phyloP scores from a whole-genome alignment of 352 stramenopile species.

The Phytopythium oedochilum region DNA sequence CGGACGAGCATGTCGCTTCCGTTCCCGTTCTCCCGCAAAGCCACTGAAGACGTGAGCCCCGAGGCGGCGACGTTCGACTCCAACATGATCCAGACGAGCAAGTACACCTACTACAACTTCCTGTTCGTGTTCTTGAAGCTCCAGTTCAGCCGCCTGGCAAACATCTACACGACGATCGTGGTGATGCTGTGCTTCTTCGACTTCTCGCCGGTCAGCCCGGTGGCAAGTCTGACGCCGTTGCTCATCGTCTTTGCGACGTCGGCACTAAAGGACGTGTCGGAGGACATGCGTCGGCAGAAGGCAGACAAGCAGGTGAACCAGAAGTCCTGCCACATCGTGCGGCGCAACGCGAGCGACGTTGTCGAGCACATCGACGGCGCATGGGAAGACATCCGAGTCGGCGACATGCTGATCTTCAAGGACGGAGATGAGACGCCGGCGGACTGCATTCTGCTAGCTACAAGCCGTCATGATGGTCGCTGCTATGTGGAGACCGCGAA shows the following conservation, averaged over 20 bases:
- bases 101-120: constrained; percentile 92
- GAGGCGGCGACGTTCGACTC: constrained; percentile 44
- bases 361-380: constrained; percentile 66
- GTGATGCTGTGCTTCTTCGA: constrained; percentile 87
- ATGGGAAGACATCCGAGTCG: constrained; percentile 85
- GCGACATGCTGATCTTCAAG: constrained; percentile 79
- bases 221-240: constrained; percentile 78
- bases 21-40: constrained; percentile 5
- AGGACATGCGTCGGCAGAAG: constrained; percentile 78
- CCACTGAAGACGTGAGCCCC: constrained; percentile 6
- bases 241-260: constrained; percentile 89
- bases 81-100: constrained; percentile 84
- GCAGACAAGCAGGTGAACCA: constrained; percentile 76
- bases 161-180: constrained; percentile 88
- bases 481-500: constrained; percentile 88
- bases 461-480: constrained; percentile 62
- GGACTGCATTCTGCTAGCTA: constrained; percentile 78
- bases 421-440: constrained; percentile 78
- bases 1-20: constrained; percentile 17
- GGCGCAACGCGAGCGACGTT: constrained; percentile 40
- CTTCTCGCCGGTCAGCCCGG: constrained; percentile 81
- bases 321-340: constrained; percentile 70
- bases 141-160: constrained; percentile 87
- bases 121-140: constrained; percentile 87
- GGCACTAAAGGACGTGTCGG: constrained; percentile 80